Percentiles rank a stretch among this genome's conserved stretches.
These are phyloP conservation scores for Nakazawaea wyomingensis DNA, from an alignment of 805 yeast species.

Conservation along the genomic window DNA sequence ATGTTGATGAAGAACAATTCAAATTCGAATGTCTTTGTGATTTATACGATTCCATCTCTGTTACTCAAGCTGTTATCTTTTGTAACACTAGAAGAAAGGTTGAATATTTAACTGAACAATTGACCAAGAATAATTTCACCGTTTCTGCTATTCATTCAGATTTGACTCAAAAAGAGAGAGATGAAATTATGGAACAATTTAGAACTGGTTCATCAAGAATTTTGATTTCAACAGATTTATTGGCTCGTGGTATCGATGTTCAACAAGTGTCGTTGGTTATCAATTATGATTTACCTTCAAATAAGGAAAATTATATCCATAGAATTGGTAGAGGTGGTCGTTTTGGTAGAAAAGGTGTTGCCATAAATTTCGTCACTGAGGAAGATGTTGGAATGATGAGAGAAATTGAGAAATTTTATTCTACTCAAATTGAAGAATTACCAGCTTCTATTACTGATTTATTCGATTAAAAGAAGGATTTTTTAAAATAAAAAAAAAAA, in stretches of 20 bases:
- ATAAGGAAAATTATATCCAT: slow-evolving; percentile 94
- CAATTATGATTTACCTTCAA: slow-evolving; percentile 89
- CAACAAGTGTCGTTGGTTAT: slow-evolving; percentile 96
- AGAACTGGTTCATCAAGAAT: slow-evolving; percentile 91
- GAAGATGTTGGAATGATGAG: slow-evolving; percentile 71
- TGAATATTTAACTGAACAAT: slow-evolving; percentile 79
- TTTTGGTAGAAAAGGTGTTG: slow-evolving; percentile 98
- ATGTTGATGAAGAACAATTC: slow-evolving; percentile 89
- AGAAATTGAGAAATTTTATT: slow-evolving; percentile 70
- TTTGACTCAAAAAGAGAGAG: slow-evolving; percentile 92
- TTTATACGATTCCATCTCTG: slow-evolving; percentile 88
- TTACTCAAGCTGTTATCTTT: slow-evolving; percentile 96
- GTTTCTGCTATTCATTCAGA: slow-evolving; percentile 97
- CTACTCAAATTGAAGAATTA: slow-evolving; percentile 71
- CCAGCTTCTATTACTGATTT: slow-evolving; percentile 66
- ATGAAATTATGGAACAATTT: slow-evolving; percentile 92
- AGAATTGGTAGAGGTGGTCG: slow-evolving; percentile 98
- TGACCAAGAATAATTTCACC: slow-evolving; percentile 78
- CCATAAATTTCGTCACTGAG: slow-evolving; percentile 86
- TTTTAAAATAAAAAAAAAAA: no score
- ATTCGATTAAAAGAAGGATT: slow-evolving; percentile 10
- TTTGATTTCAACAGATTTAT: slow-evolving; percentile 91
- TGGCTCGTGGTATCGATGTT: slow-evolving; percentile 98
- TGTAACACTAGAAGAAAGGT: slow-evolving; percentile 97
- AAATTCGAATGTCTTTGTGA: slow-evolving; percentile 94